A percentile compares a stretch with the other conserved stretches of the same genome.
Conservation (phyloP, 257 asterid genomes). For the Scutellaria minor region DNA sequence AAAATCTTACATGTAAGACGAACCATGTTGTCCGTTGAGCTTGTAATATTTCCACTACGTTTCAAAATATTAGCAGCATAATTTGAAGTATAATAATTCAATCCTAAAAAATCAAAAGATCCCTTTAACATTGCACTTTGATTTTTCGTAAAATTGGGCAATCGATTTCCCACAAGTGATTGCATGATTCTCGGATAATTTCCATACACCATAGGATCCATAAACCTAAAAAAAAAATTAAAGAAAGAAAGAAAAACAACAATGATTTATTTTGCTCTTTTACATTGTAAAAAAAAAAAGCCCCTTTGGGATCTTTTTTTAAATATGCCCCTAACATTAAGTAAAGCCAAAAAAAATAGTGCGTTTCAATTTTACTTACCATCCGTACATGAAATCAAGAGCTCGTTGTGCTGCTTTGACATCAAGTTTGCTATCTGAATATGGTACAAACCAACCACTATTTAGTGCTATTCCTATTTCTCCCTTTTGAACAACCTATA, state of each 20-base stretch:
- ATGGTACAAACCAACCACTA: constrained; percentile 51
- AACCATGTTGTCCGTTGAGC: constrained; percentile 33
- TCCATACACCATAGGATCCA: constrained; percentile 56
- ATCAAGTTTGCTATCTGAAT: constrained; percentile 43
- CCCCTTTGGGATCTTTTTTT: neutral
- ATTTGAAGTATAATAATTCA: constrained; percentile 56
- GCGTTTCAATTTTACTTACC: constrained; percentile 43
- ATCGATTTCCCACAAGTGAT: constrained; percentile 38
- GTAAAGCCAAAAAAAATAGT: no score
- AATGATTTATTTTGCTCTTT: neutral
- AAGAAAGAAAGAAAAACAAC: no score
- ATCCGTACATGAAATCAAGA: constrained; percentile 65
- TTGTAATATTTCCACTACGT: constrained; percentile 31
- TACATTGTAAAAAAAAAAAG: neutral
- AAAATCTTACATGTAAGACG: constrained; percentile 35
- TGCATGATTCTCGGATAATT: constrained; percentile 56
- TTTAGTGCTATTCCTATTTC: constrained; percentile 56
- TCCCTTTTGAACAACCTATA: constrained; percentile 62
- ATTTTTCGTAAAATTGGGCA: constrained; percentile 48
- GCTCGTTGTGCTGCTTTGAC: constrained; percentile 56
- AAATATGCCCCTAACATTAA: no score
- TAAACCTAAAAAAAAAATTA: constrained; percentile 42
- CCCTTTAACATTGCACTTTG: constrained; percentile 45
- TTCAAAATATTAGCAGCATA: constrained; percentile 35
- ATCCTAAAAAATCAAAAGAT: constrained; percentile 55